A percentile compares a stretch with the other conserved stretches of the same genome.
Evolutionary conservation across 331 rosid species (phyloP).

Genomic region (Quercus lobata): DNA sequence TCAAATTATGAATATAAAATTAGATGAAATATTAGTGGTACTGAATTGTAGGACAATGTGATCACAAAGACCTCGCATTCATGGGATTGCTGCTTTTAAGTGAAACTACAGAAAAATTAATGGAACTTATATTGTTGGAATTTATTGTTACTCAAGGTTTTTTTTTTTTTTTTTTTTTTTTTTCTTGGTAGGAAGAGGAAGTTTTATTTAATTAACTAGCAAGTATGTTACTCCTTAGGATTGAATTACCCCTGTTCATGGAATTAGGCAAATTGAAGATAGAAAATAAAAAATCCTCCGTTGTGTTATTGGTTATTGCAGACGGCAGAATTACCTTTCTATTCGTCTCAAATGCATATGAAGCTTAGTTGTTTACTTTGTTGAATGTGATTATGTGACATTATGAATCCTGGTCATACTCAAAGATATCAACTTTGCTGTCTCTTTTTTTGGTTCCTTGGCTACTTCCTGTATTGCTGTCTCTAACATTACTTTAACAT

Average conservation of each 20-base stretch:
- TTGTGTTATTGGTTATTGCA: neutral
- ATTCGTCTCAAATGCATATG: neutral
- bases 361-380: no score
- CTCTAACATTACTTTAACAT: no score
- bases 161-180: no score
- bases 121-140: neutral
- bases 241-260: neutral
- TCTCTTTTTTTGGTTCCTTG: no score
- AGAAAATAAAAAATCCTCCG: neutral
- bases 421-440: no score
- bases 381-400: no score
- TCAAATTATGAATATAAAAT: neutral
- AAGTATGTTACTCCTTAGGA: neutral
- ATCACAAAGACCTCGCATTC: neutral
- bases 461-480: no score
- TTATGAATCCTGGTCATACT: no score
- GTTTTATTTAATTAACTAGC: no score
- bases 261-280: neutral
- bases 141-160: neutral
- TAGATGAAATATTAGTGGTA: neutral
- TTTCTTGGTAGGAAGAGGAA: no score
- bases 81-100: neutral
- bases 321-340: neutral
- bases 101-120: neutral
- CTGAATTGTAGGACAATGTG: neutral